These are phyloP conservation scores for Tripterygium wilfordii DNA, from an alignment of 177 flowering plant species.

Conservation along the genomic window DNA sequence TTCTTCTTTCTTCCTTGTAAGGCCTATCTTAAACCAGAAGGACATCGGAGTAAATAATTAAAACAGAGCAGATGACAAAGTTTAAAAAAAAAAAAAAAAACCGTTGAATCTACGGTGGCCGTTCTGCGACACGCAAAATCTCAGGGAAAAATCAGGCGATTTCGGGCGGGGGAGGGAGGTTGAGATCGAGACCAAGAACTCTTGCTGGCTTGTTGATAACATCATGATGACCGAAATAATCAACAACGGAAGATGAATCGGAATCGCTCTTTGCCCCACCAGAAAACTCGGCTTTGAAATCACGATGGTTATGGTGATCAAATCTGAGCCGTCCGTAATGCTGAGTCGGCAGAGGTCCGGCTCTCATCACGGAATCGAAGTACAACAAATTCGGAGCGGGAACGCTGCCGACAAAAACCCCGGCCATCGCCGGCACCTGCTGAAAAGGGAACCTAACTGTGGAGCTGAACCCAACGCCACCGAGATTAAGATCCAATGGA, in stretches of 20 bases:
- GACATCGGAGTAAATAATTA: too few species aligned
- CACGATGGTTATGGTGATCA: slow-evolving; percentile 1
- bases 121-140: too few species aligned
- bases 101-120: too few species aligned
- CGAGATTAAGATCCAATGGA: slow-evolving; percentile 42
- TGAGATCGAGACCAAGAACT: slow-evolving; percentile 41
- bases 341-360: too few species aligned
- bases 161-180: slow-evolving; percentile 36
- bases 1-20: too few species aligned
- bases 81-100: too few species aligned
- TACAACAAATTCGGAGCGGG: slow-evolving; percentile 17
- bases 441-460: slow-evolving; percentile 30
- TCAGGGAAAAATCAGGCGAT: slow-evolving; percentile 22
- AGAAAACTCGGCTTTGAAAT: slow-evolving; percentile 3
- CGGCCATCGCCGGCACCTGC: slow-evolving; percentile 15
- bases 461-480: slow-evolving; percentile 9
- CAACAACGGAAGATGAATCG: slow-evolving; percentile 69
- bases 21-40: too few species aligned
- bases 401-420: too few species aligned
- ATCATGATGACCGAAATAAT: slow-evolving; percentile 20
- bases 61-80: too few species aligned
- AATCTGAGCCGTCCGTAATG: slow-evolving; percentile 11
- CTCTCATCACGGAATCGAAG: slow-evolving; percentile 22
- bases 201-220: slow-evolving; percentile 6
- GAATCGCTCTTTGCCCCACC: slow-evolving; percentile 54